Evolutionary conservation across 306 rosid species (phyloP), one percentile per base, ranked within the genome.

Genomic region (Gynostemma pentaphyllum): DNA sequence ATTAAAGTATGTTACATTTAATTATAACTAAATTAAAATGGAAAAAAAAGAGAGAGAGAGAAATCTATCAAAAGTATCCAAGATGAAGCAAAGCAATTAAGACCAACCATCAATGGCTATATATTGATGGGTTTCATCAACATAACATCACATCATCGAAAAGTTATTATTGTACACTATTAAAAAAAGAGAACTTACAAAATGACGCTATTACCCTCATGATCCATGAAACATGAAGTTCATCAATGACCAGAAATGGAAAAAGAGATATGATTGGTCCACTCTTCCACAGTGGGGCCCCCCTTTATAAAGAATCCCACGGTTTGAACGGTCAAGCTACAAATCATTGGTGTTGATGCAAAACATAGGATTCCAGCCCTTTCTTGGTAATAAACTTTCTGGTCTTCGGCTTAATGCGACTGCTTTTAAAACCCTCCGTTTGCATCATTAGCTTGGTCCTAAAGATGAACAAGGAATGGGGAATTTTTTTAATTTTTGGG

Each of bases 271-370:
- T 53, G 69, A 67, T 79, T 81, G 40, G 39, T 22, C 5, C 11
- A 66, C 3, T 12, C 32, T 32, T 21, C 32, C 7, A 12, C 4
- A 24, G 27, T 24, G 40, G 39, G 68, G 21, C 68, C 68, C 5
- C n/a, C n/a, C n/a, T n/a, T n/a, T n/a, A n/a, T n/a, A 10, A 0
- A 21, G 40, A 30, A 12, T 45, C 54, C 54, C 12, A 64, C 6
- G 6, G 69, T 83, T 90, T 87, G 94, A 90, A 90, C 27, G 95
- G 95, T 90, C 90, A 90, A 90, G 87, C 72, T 83, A 46, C 86
- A 84, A 70, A 90, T 90, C 46, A 90, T 87, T 83, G 68, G 46
- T 69, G 42, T 72, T 74, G 75, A 63, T 81, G 74, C 45, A 59
- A 79, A 29, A 70, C 87, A 81, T 83, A 32, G 94, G 96, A 85